phyloP scores from a whole-genome alignment of 805 yeast species.

The Hyphopichia homilentoma region DNA sequence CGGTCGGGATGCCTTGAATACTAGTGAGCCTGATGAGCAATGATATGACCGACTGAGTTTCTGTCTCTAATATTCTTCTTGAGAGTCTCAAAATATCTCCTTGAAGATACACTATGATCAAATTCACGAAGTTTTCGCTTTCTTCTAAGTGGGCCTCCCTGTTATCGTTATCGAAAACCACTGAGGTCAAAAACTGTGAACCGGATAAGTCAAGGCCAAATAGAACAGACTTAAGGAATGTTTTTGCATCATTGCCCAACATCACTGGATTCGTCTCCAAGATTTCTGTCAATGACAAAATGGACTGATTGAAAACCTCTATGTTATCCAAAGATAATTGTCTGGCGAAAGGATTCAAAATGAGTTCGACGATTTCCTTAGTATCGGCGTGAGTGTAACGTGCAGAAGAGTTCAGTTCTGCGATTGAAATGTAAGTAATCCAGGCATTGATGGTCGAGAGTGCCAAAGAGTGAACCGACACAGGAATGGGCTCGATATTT shows the following conservation, averaged over 20 bases:
- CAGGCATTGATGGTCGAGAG: slow-evolving; percentile 32
- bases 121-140: slow-evolving; percentile 39
- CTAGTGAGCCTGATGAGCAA: slow-evolving; percentile 52
- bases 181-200: slow-evolving; percentile 27
- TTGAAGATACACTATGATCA: slow-evolving; percentile 46
- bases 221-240: slow-evolving; percentile 23
- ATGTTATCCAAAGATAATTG: not conserved
- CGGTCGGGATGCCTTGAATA: slow-evolving; percentile 53
- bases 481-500: not conserved
- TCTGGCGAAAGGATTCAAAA: slow-evolving; percentile 8
- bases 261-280: slow-evolving; percentile 45
- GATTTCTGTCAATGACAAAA: slow-evolving; percentile 39
- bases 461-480: not conserved
- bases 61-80: slow-evolving; percentile 30
- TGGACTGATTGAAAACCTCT: slow-evolving; percentile 16
- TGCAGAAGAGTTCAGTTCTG: slow-evolving; percentile 29
- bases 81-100: slow-evolving; percentile 43
- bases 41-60: slow-evolving; percentile 39
- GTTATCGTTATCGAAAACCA: slow-evolving; percentile 26
- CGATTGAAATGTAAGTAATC: slow-evolving; percentile 33
- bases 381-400: slow-evolving; percentile 20
- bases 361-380: slow-evolving; percentile 8
- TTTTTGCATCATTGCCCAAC: slow-evolving; percentile 16
- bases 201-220: slow-evolving; percentile 46
- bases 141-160: slow-evolving; percentile 28